A percentile compares a stretch with the other conserved stretches of the same genome.
Evolutionary conservation across 768 basidiomycete genomes (phyloP).

Genomic region (Pleurotus djamor): DNA sequence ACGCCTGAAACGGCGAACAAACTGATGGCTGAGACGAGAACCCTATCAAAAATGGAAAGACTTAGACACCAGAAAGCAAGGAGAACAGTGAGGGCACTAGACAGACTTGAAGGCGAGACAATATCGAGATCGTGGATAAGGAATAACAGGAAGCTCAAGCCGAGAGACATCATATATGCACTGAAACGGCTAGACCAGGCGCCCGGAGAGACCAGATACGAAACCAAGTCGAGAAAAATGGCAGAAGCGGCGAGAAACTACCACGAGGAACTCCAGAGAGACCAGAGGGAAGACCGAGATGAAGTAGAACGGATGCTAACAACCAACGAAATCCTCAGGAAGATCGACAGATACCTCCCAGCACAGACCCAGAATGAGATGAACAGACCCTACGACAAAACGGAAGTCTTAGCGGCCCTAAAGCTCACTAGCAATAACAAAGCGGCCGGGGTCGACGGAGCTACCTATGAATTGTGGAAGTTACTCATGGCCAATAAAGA

Average conservation of each 20-base stretch:
- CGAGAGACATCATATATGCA: conserved; percentile 1
- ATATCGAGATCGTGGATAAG: not conserved
- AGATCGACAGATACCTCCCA: not conserved
- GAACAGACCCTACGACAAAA: not conserved
- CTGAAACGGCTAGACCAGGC: not conserved
- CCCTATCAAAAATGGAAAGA: conserved; percentile 1
- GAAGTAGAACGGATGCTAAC: not conserved
- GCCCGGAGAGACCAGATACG: not conserved
- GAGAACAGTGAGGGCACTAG: not conserved
- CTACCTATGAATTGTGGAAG: conserved; percentile 27
- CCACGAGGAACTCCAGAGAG: conserved; percentile 1
- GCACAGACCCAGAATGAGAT: not conserved
- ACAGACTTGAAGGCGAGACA: conserved; percentile 1
- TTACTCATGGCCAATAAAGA: not conserved
- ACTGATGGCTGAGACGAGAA: not conserved
- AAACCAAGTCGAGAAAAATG: not conserved
- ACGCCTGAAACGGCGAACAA: not conserved
- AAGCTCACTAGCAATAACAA: conserved; percentile 12
- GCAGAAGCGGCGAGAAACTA: not conserved
- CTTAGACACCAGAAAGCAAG: conserved; percentile 6
- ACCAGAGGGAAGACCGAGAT: not conserved
- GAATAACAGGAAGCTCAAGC: not conserved
- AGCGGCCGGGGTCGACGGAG: conserved; percentile 20
- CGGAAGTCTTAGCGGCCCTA: conserved; percentile 14
- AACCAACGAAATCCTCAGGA: not conserved